Evolutionary conservation across 345 rosid species (phyloP), one percentile per base, ranked within the genome.

Genomic region (Bretschneidera sinensis): DNA sequence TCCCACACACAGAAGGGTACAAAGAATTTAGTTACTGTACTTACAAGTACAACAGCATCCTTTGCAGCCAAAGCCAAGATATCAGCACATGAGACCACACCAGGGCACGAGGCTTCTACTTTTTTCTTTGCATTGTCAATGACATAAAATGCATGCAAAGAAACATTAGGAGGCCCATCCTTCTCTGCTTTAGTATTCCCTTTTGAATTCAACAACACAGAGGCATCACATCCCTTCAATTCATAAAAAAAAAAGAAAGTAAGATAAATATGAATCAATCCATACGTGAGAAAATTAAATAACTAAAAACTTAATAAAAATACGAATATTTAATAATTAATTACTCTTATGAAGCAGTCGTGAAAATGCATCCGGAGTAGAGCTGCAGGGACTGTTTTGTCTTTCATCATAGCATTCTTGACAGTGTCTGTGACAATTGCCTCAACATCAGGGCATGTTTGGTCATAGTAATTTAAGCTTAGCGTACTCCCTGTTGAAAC

Each of bases 331-430:
- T 31, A 18, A 17, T n/a, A 52, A 24, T 35, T 34, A 17, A 20
- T 14, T 71, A 79, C 84, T 75, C 81, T 68, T 17, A 80, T 63
- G 61, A 77, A 80, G 28, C 81, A 77, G 64, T 80, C 84, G 11
- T 77, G 81, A 73, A 80, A 74, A 72, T 80, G 84, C 84, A 80
- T 77, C 56, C 81, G 59, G 35, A 80, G 79, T 22, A 80, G 60
- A 4, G 81, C 74, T 4, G 81, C 84, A 11, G 79, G 79, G 34
- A 77, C 76, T 28, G 73, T 71, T 48, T 67, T 77, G 52, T 80
- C 84, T 53, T 53, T 69, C 33, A 13, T 35, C 48, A 71, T 48
- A 8, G 77, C 79, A 0, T 54, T 60, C 73, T 71, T 57, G 56
- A 80, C 79, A 4, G 65, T 64, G 6, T 66, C 34, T 9, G 77